A percentile compares a stretch with the other conserved stretches of the same genome.
Conservation (phyloP, 768 basidiomycete genomes). For the Boletus rufocinnamomeus region DNA sequence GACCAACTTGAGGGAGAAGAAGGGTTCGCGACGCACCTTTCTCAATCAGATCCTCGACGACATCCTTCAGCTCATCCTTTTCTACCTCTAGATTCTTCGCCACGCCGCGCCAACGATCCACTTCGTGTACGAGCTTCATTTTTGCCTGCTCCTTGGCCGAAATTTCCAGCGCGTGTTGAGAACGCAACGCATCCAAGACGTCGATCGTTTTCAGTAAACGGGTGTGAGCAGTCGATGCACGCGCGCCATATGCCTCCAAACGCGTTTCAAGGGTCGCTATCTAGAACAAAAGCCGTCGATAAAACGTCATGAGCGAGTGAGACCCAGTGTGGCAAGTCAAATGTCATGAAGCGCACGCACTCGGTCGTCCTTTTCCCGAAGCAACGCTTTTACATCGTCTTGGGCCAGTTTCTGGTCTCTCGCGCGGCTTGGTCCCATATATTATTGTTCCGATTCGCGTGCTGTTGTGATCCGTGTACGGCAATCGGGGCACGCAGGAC, state of each 20-base stretch:
- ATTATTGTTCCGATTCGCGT: conserved; percentile 5
- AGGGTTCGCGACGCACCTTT: conserved; percentile 48
- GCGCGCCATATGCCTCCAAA: conserved; percentile 40
- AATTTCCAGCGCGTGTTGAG: conserved; percentile 44
- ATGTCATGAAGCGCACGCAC: conserved; percentile 14
- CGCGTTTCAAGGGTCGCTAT: conserved; percentile 33
- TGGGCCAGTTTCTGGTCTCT: conserved; percentile 20
- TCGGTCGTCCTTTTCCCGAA: conserved; percentile 32
- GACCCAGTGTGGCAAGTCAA: background rate
- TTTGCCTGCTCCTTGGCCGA: conserved; percentile 35
- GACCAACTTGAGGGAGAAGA: background rate
- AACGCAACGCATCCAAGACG: conserved; percentile 46
- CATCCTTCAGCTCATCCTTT: conserved; percentile 54
- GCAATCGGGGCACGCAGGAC: conserved; percentile 8
- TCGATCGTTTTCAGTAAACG: conserved; percentile 54
- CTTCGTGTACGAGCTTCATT: conserved; percentile 38
- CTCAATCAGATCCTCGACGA: conserved; percentile 53
- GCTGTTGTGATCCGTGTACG: conserved; percentile 3
- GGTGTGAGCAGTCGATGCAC: conserved; percentile 44
- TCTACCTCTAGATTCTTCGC: conserved; percentile 45
- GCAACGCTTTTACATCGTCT: conserved; percentile 20
- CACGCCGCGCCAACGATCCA: conserved; percentile 37
- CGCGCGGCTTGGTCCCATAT: conserved; percentile 30
- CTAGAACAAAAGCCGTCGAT: conserved; percentile 16
- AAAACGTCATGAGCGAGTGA: conserved; percentile 2